Conservation (phyloP, 805 yeast genomes). For the Hanseniaspora lindneri region DNA sequence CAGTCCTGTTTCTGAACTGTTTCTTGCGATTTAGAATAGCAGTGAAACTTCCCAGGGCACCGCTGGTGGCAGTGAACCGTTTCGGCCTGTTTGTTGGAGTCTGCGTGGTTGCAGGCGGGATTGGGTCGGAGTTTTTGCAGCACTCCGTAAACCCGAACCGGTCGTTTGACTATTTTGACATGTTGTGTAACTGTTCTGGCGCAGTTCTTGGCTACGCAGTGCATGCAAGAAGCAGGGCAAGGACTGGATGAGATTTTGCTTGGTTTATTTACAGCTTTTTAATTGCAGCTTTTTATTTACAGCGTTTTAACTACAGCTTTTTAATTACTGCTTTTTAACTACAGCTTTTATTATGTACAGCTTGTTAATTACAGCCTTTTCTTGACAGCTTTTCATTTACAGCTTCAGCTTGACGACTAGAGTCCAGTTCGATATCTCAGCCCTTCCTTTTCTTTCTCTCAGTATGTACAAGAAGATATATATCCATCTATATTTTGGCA, state of each 20-base stretch:
- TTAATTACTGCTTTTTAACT: no score
- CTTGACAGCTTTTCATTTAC: no score
- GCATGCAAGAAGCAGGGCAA: not conserved
- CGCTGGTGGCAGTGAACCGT: not conserved
- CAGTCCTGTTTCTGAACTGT: constrained; percentile 37
- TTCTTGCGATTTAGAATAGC: not conserved
- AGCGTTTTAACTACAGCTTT: constrained; percentile 17
- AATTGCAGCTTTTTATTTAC: no score
- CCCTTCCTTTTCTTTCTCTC: no score
- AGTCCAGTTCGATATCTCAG: no score
- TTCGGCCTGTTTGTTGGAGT: constrained; percentile 29
- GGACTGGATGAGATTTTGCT: constrained; percentile 16
- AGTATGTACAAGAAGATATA: constrained; percentile 21
- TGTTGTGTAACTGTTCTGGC: constrained; percentile 30
- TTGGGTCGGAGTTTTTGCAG: constrained; percentile 44
- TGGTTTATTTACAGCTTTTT: constrained; percentile 17
- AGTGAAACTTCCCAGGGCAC: not conserved
- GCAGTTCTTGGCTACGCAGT: constrained; percentile 2
- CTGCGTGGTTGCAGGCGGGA: constrained; percentile 38
- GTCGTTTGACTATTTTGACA: constrained; percentile 40
- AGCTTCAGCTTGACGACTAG: no score
- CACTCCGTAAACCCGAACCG: constrained; percentile 34
- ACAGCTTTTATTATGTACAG: not conserved
- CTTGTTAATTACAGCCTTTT: no score
- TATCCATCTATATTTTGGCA: not conserved